Base-by-base conservation (phyloP, 1,139 yeast genomes). In the Pichiaceae sp. region DNA sequence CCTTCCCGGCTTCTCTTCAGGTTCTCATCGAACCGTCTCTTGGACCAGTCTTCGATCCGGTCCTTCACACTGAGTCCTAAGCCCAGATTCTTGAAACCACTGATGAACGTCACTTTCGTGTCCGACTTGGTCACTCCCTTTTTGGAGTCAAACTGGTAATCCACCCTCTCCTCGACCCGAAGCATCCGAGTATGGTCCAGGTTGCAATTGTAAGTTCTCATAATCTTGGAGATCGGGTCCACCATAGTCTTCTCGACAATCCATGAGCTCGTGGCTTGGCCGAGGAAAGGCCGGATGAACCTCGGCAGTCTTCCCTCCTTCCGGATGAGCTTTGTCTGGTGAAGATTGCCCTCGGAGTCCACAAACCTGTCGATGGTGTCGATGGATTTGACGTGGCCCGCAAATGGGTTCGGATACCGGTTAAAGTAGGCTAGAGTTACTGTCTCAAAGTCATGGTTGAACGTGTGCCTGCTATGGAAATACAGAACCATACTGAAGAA, bases 331-430 rank as follows among this genome's bases (percentile, higher is more conserved):
- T 91, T 70, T 8, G 94, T 84, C 28, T 85, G 76, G 48, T 76
- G 72, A 36, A 87, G 67, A 38, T 77, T 66, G 17, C 95, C 95
- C 14, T 73, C 60, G 0, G 56, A 53, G 46, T 82, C 89, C 21
- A 81, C 66, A 45, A 64, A 60, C 33, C 65, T 66, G 32, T 76
- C 77, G 20, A 84, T 58, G 2, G 95, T 84, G 55, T 91, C 98
- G 29, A 78, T 78, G 12, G 95, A 80, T 33, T 80, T 64, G 12
- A 91, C 96, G 62, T 91, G 96, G n/a, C 75, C 64, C 29, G 96
- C 81, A 54, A 71, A 87, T 3, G 98, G 98, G 53, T 86, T 86
- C 2, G 96, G 96, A 53, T 85, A 86, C 49, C 93, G 66, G 60
- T 84, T 84, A 58, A 85, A 78, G 56, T 80, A 81, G 1, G 95